These are phyloP conservation scores for Gentiana dahurica DNA, from an alignment of 257 asterid genomes.

Conservation along the genomic window DNA sequence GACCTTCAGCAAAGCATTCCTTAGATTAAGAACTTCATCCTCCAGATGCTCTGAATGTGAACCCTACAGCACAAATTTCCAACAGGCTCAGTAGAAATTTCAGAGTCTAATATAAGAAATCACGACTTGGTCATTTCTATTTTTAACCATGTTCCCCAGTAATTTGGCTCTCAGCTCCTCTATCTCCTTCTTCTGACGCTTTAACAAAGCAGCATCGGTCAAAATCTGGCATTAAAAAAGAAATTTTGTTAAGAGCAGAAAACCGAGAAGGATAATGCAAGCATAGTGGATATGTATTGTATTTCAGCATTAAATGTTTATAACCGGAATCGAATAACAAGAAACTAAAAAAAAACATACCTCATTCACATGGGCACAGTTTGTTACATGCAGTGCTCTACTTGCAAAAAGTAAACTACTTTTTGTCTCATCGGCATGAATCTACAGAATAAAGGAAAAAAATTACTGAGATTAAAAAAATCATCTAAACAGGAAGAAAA, in stretches of 20 bases:
- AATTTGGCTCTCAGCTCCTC: conserved; percentile 87
- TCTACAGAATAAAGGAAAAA: conserved; percentile 29
- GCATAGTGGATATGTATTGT: no score
- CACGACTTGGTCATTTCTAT: not conserved
- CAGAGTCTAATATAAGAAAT: conserved; percentile 11
- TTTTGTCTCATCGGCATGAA: conserved; percentile 98
- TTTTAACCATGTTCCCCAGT: conserved; percentile 38
- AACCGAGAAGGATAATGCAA: not conserved
- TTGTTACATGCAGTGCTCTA: conserved; percentile 92
- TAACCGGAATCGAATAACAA: not conserved
- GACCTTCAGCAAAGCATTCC: conserved; percentile 93
- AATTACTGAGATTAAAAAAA: not conserved
- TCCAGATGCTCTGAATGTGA: conserved; percentile 79
- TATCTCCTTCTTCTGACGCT: conserved; percentile 96
- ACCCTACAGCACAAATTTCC: conserved; percentile 40
- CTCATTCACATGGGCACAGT: conserved; percentile 96
- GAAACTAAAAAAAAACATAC: conserved; percentile 22
- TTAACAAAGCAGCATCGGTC: conserved; percentile 96
- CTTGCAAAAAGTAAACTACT: conserved; percentile 98
- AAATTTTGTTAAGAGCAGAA: conserved; percentile 12
- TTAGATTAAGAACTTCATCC: conserved; percentile 71
- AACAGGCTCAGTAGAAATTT: conserved; percentile 16
- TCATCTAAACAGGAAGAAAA: not conserved
- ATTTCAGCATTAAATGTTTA: not conserved
- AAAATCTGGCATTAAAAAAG: conserved; percentile 43